Evolutionary conservation across 108 stramenopile species (phyloP), one percentile per base, ranked within the genome.

Genomic region (Thalassiosira profunda): DNA sequence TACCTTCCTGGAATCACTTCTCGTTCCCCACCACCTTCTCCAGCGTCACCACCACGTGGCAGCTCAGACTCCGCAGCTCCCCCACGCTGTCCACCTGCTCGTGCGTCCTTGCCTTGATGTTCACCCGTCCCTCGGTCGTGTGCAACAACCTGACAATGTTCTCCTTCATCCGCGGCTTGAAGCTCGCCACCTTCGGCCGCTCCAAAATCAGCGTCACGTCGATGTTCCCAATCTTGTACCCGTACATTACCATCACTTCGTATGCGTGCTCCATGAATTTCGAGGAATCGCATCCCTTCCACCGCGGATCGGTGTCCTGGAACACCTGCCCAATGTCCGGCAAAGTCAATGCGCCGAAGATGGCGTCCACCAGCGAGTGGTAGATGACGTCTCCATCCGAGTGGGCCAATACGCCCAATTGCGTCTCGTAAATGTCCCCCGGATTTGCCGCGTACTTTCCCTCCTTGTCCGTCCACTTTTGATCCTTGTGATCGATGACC

Each of bases 21-120:
- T 37, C 64, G 28, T 18, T 28, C 0, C 36, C 52, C 28, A 45
- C 60, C 17, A 63, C 41, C 79, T 70, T 77, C 65, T 94, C 96
- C 65, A 98, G 77, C 8, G 95, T 91, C 42, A 96, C 51, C 14
- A 97, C 96, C 15, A 98, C 97, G 72, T 98, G 97, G 67, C 96
- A 97, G 61, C 87, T 90, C 76, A 96, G 60, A 73, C 90, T 90
- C 53, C 96, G 70, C 44, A 96, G 66, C 56, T 98, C 96, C 29
- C 97, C 97, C 9, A 97, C 94, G 44, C 90, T 85, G 77, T 98
- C 97, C 49, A 98, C 74, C 72, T 78, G 76, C 69, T 98, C 97
- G 81, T 98, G 97, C 6, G 97, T 98, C 60, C 97, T 67, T 3
- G 97, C 97, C 74, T 98, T 98, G 58, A 98, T 92, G 70, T 98